These are phyloP conservation scores for Taiozyma sp. DNA, from an alignment of 1,139 yeast species.

Conservation along the genomic window DNA sequence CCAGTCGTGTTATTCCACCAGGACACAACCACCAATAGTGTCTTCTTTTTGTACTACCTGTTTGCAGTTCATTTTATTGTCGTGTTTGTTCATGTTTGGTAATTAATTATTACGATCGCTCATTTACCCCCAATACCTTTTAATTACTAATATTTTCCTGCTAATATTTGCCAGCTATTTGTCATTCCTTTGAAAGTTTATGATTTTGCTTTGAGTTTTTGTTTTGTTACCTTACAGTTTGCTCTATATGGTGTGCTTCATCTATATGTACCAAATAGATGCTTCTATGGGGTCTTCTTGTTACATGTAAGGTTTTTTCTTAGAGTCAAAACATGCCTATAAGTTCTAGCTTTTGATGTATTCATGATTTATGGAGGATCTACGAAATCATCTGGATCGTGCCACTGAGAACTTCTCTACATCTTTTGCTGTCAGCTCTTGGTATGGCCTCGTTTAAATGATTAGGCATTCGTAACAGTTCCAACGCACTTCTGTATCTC, in stretches of 20 bases:
- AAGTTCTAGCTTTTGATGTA: background rate
- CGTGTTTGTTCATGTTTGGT: constrained; percentile 1
- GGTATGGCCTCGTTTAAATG: no score
- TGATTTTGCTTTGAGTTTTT: background rate
- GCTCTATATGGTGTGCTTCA: background rate
- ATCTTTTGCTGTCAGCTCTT: no score
- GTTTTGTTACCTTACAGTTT: background rate
- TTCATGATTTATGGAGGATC: no score
- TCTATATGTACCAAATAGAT: background rate
- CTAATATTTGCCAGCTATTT: background rate
- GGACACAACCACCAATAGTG: background rate
- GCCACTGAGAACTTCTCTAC: no score
- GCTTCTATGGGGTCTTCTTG: background rate
- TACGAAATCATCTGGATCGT: no score
- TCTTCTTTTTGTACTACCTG: background rate
- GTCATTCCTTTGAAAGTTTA: background rate
- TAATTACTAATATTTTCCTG: background rate
- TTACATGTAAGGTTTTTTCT: no score
- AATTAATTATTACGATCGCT: constrained; percentile 8
- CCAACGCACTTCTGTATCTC: no score
- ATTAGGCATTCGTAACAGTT: no score
- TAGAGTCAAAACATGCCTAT: background rate
- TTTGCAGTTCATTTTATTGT: background rate
- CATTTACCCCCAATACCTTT: constrained; percentile 1
- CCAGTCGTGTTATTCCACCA: background rate